Base-by-base conservation (phyloP, 2,329 filamentous ascomycete species). In the Aureobasidium sp. region DNA sequence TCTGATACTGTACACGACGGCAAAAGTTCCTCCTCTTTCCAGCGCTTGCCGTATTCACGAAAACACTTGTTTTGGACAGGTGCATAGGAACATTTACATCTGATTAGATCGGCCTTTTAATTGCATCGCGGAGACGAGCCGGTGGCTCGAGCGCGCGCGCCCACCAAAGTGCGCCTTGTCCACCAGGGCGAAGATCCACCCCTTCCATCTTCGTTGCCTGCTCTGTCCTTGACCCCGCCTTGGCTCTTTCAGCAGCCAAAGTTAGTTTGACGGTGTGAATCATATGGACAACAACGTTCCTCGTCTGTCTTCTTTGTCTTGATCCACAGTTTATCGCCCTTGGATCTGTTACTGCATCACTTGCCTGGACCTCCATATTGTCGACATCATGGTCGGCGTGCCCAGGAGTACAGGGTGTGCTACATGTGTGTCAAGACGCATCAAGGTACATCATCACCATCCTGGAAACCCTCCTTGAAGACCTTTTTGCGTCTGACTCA, bases 381-480 rank as follows among this genome's bases (percentile, higher is more conserved):
- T 27, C 10, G 14, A 37, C 10, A 40, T 12, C 14, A 53, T 53
- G 49, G 49, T 53, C 29, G 49, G 49, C 38, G 49, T 53, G 30
- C 49, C 49, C 17, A 35, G 49, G 22, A 41, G 34, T 37, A 53
- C 49, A 27, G 49, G 49, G n/a, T 53, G 49, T 29, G 38, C 49
- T 12, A 44, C 22, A 16, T 53, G 49, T 22, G 49, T 53, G 6
- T 29, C 25, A 11, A 39, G 51, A 47, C 40, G 40, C 24, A 39
- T 53, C 40, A 53, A 53, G 51, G 51, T 53, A 53, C 25, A 39
- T 44, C 22, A 42, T 35, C 29, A 44, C 19, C 48, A 17, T 21
- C n/a, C 3, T 34, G n/a, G n/a, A 27, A 34, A 16, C 29, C 19
- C 29, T 14, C 29, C 16, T 11, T 21, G 39, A 38, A 8, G 29